These are phyloP conservation scores for Ascochyta pisi DNA, from an alignment of 2,329 filamentous ascomycete genomes.

Conservation along the genomic window DNA sequence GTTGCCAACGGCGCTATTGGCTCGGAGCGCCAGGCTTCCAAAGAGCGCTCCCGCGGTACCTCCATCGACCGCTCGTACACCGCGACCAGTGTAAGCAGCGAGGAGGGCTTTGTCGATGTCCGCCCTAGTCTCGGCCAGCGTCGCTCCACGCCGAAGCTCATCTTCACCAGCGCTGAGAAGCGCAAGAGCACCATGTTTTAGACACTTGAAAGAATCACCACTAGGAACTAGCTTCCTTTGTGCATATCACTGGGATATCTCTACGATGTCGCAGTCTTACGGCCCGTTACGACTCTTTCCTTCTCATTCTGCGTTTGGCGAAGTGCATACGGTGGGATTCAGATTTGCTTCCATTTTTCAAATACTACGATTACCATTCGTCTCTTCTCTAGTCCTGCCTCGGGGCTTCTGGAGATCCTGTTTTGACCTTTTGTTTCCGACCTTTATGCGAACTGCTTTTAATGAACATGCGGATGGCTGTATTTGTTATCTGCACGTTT, in stretches of 20 bases:
- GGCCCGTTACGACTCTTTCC: constrained; percentile 49
- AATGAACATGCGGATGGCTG: constrained; percentile 43
- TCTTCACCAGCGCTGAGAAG: constrained; percentile 89
- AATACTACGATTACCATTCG: constrained; percentile 41
- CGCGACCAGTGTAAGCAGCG: constrained; percentile 70
- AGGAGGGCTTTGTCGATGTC: constrained; percentile 64
- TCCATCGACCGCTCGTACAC: constrained; percentile 56
- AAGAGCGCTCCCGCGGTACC: constrained; percentile 47
- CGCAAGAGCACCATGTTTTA: constrained; percentile 75
- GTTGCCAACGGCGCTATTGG: constrained; percentile 85
- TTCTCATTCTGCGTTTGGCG: constrained; percentile 34
- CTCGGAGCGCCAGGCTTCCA: constrained; percentile 74
- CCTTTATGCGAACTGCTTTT: constrained; percentile 42
- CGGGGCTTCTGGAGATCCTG: constrained; percentile 30
- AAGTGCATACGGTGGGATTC: constrained; percentile 31
- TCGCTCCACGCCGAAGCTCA: constrained; percentile 84
- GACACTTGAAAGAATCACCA: constrained; percentile 32
- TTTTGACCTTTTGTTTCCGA: constrained; percentile 36
- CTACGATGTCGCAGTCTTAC: constrained; percentile 36
- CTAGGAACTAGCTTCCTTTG: constrained; percentile 34
- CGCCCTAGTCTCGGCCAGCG: constrained; percentile 65
- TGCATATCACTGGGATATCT: constrained; percentile 46
- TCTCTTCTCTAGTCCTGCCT: constrained; percentile 30
- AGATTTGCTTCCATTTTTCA: constrained; percentile 30
- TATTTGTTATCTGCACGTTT: constrained; percentile 25